A percentile compares a stretch with the other conserved stretches of the same genome.
Conservation (phyloP, 116 monocot genomes). For the Zostera marina region DNA sequence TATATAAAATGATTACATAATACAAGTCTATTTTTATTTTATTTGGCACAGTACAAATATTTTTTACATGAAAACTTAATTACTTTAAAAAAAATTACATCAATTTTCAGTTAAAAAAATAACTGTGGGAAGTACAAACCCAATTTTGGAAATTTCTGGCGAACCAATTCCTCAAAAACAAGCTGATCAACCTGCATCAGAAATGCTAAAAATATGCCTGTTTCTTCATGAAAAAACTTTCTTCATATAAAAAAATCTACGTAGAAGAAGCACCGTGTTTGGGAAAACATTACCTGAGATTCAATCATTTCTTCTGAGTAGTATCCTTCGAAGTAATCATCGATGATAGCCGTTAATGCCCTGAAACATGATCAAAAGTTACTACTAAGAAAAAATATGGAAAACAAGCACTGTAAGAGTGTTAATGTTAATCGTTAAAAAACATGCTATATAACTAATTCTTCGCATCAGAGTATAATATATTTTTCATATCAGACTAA, state of each 20-base stretch:
- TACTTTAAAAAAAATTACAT: too few species aligned
- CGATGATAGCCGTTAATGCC: slow-evolving; percentile 78
- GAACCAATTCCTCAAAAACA: slow-evolving; percentile 74
- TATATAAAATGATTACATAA: neutral
- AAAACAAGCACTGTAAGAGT: neutral
- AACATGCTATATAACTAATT: too few species aligned
- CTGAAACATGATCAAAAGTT: slow-evolving; percentile 16
- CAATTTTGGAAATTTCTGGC: slow-evolving; percentile 81
- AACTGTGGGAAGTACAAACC: slow-evolving; percentile 24
- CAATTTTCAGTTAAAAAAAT: neutral
- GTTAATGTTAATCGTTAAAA: too few species aligned
- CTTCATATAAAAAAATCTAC: neutral
- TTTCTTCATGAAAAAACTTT: neutral
- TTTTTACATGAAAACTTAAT: too few species aligned
- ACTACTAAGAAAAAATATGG: neutral
- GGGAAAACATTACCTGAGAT: slow-evolving; percentile 65
- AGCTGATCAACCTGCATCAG: slow-evolving; percentile 84
- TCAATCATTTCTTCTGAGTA: slow-evolving; percentile 99
- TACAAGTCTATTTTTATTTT: neutral
- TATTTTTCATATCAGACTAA: too few species aligned
- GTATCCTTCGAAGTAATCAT: slow-evolving; percentile 97
- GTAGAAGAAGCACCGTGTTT: neutral
- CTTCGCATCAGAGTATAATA: too few species aligned
- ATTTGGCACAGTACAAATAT: neutral
- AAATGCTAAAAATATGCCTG: neutral